These are phyloP conservation scores for Nicotiana paniculata DNA, from an alignment of 257 asterid genomes.

Conservation along the genomic window DNA sequence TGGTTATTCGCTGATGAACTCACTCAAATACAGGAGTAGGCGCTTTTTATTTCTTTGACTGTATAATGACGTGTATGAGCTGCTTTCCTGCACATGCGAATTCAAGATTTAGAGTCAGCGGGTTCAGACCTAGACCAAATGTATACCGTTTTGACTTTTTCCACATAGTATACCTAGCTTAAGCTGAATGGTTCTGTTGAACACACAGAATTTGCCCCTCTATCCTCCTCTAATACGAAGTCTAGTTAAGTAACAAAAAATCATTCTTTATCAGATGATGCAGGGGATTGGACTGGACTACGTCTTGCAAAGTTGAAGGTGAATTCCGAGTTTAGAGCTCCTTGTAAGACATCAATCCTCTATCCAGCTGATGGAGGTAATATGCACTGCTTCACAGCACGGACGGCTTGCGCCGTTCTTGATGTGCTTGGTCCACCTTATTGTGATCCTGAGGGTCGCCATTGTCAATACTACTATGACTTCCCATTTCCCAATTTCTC, in stretches of 20 bases:
- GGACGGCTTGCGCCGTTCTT: conserved; percentile 71
- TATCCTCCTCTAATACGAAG: background rate
- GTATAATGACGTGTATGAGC: background rate
- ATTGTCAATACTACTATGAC: conserved; percentile 63
- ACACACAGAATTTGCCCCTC: background rate
- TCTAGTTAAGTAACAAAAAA: background rate
- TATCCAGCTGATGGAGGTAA: conserved; percentile 82
- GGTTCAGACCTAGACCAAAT: too few relatives aligned
- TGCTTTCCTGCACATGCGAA: too few relatives aligned
- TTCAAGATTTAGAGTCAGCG: background rate
- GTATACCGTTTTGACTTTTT: too few relatives aligned
- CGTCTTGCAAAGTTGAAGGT: conserved; percentile 60
- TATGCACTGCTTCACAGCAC: conserved; percentile 77
- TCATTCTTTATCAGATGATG: conserved; percentile 6
- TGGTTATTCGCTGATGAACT: background rate
- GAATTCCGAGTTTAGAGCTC: conserved; percentile 52
- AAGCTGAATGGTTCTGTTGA: background rate
- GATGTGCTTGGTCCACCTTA: conserved; percentile 96
- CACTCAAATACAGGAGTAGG: background rate
- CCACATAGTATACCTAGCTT: background rate
- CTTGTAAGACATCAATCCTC: conserved; percentile 56
- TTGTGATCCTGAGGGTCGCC: conserved; percentile 76
- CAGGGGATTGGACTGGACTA: conserved; percentile 19
- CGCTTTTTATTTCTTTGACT: too few relatives aligned
- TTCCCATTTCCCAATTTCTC: conserved; percentile 32